phyloP scores from a whole-genome alignment of 2,329 filamentous ascomycete species.

The Myotisia sp. region DNA sequence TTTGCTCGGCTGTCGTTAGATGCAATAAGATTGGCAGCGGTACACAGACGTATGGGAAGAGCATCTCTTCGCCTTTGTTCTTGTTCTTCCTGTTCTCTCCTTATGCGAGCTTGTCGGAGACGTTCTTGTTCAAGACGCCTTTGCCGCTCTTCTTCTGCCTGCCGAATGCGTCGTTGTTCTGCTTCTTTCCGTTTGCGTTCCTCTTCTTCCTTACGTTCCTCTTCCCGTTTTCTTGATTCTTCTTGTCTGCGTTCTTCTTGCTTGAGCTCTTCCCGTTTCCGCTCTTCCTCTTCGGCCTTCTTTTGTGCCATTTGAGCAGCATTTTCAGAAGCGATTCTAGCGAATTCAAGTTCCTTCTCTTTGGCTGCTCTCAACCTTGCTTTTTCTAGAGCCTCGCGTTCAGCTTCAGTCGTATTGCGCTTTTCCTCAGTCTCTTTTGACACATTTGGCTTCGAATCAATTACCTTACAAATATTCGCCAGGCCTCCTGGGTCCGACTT shows the following conservation, averaged over 20 bases:
- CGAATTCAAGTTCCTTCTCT: slow-evolving; percentile 21
- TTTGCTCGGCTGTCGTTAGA: slow-evolving; percentile 30
- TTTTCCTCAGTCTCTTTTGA: slow-evolving; percentile 12
- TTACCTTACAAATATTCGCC: slow-evolving; percentile 16
- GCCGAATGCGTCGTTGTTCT: slow-evolving; percentile 28
- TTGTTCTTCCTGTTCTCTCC: slow-evolving; percentile 32
- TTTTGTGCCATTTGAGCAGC: slow-evolving; percentile 25
- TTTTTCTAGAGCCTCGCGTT: slow-evolving; percentile 11
- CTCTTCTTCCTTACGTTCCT: slow-evolving; percentile 16
- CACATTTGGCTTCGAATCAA: slow-evolving; percentile 8
- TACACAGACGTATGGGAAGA: slow-evolving; percentile 32
- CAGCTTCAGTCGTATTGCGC: slow-evolving; percentile 9
- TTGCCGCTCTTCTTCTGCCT: slow-evolving; percentile 34
- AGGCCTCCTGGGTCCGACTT: slow-evolving; percentile 19
- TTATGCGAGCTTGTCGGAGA: slow-evolving; percentile 29
- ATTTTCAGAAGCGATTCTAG: slow-evolving; percentile 18
- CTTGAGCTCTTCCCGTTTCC: slow-evolving; percentile 23
- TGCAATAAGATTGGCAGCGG: slow-evolving; percentile 32
- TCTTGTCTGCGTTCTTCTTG: slow-evolving; percentile 30
- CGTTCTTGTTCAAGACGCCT: slow-evolving; percentile 31
- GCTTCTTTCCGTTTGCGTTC: slow-evolving; percentile 25
- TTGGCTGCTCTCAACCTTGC: slow-evolving; percentile 15
- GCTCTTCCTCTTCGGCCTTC: slow-evolving; percentile 25
- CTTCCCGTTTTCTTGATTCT: slow-evolving; percentile 24
- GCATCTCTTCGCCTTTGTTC: slow-evolving; percentile 34